Evolutionary conservation across 306 rosid genomes (phyloP).

Genomic region (Glycine soja): DNA sequence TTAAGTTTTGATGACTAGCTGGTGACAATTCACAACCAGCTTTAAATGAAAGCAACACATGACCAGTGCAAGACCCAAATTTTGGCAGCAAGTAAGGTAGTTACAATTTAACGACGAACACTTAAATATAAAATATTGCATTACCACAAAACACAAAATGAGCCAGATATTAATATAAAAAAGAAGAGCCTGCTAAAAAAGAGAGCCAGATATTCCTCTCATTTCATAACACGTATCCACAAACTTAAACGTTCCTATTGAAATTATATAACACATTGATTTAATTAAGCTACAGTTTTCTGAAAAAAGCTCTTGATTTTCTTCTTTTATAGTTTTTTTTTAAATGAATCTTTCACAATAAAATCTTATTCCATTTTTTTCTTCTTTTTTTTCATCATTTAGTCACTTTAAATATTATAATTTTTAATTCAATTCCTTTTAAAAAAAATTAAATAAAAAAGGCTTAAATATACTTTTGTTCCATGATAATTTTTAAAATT

Average conservation of each 20-base stretch:
- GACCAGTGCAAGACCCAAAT: conserved; percentile 32
- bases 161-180: too few relatives aligned
- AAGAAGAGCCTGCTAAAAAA: too few relatives aligned
- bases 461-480: too few relatives aligned
- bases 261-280: not conserved
- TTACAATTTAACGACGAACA: not conserved
- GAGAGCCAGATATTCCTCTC: not conserved
- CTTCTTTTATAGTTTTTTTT: not conserved
- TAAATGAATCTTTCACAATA: not conserved
- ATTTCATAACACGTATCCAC: not conserved
- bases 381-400: too few relatives aligned
- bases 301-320: not conserved
- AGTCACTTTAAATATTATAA: too few relatives aligned
- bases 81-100: conserved; percentile 2
- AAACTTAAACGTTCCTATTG: too few relatives aligned
- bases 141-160: not conserved
- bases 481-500: too few relatives aligned
- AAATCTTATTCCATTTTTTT: too few relatives aligned
- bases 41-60: conserved; percentile 51
- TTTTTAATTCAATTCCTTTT: not conserved
- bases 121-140: not conserved
- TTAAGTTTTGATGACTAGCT: not conserved
- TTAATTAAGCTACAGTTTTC: not conserved
- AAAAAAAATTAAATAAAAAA: too few relatives aligned
- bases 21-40: conserved; percentile 37